Percentiles rank a stretch among this genome's conserved stretches.
Conservation (phyloP, 1,284 basidiomycete genomes). For the Neotropicomus parvogracilis region DNA sequence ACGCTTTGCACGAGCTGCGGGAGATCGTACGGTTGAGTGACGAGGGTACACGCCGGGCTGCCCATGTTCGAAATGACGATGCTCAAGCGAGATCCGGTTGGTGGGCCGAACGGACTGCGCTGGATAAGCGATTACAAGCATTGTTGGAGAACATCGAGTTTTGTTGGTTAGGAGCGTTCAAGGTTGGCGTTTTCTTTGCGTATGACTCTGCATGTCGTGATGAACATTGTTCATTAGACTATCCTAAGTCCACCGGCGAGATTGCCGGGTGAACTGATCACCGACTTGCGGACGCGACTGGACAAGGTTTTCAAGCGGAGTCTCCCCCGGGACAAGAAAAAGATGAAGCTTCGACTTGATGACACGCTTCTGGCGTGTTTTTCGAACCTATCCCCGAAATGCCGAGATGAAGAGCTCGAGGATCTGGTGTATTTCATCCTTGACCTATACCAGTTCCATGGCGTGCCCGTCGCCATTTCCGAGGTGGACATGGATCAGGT, state of each 20-base stretch:
- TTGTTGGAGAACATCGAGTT: constrained; percentile 87
- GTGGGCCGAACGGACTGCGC: constrained; percentile 78
- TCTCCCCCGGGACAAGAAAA: constrained; percentile 44
- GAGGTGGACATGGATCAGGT: constrained; percentile 93
- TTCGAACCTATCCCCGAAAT: constrained; percentile 74
- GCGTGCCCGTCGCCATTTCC: constrained; percentile 82
- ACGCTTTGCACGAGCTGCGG: constrained; percentile 70
- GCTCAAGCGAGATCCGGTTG: constrained; percentile 67
- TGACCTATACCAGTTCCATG: constrained; percentile 92
- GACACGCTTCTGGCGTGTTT: constrained; percentile 83
- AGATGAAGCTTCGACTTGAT: constrained; percentile 43
- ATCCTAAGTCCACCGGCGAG: constrained; percentile 60
- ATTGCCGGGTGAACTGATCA: constrained; percentile 45
- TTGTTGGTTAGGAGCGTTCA: constrained; percentile 97
- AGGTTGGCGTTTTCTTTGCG: constrained; percentile 50
- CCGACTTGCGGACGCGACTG: constrained; percentile 59
- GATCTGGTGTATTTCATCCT: constrained; percentile 93
- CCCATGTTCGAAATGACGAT: constrained; percentile 62
- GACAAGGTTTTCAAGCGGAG: constrained; percentile 73
- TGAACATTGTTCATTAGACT: constrained; percentile 45
- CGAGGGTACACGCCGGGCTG: constrained; percentile 71
- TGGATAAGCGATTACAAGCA: constrained; percentile 76
- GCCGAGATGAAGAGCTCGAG: constrained; percentile 90
- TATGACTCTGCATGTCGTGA: neutral
- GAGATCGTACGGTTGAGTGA: constrained; percentile 81